Evolutionary conservation across 192 early-diverging fungal species (phyloP), one percentile per base, ranked within the genome.

Genomic region (Thamnidium elegans): DNA sequence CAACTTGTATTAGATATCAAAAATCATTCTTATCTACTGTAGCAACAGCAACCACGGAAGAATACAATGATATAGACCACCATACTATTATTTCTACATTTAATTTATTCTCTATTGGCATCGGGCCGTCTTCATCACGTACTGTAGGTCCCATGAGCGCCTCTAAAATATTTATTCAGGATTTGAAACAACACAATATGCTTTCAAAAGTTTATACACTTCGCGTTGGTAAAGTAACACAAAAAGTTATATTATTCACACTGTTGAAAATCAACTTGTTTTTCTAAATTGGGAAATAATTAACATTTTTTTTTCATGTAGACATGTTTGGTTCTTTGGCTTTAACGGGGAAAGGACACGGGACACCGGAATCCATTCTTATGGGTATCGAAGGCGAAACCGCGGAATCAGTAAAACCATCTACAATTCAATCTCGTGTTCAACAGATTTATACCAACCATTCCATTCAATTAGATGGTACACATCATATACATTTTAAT

Each of bases 141-240:
- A 91, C 90, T 1, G 93, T 98, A 21, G 96, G 96, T n/a, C 96
- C 96, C 13, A 98, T 98, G 96, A 86, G 96, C 23, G 94, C 96
- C 8, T 92, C 94, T 23, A 92, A 91, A 73, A 94, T 94, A 55
- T 98, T 98, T 82, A 84, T 94, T 26, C 82, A 87, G 62, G 96
- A 98, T 60, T 71, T 96, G 23, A 85, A 86, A 56, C 76, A 85
- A 23, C 86, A 87, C 58, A 62, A 75, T 6, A 67, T 92, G 39
- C 85, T 92, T 17, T 78, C 83, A 23, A 85, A 81, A 66, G 81
- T 76, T 11, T 26, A 50, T 47, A 70, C 65, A 13, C 51, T 76
- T 8, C 61, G 74, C 31, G 69, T 76, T 34, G 71, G 71, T 81
- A 81, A 64, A 47, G 15, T 58, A 78, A 9, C 48, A 78, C 6